Conservation (phyloP, 108 stramenopile species). For the Aurantiochytrium sp. region DNA sequence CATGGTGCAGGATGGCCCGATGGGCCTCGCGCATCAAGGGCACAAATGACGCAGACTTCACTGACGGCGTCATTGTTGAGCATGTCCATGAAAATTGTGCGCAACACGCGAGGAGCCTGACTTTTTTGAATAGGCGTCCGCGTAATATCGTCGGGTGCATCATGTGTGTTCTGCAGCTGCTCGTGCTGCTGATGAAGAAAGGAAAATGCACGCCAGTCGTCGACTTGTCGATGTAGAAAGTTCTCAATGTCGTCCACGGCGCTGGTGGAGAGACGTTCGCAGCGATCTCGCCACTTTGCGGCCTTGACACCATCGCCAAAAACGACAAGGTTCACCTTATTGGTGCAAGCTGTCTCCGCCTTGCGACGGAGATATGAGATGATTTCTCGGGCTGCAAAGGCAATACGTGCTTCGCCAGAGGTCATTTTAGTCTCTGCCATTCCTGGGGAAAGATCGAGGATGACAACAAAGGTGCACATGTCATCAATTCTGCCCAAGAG, state of each 20-base stretch:
- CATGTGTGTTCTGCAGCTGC: not conserved
- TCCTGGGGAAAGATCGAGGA: not conserved
- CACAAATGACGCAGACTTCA: not conserved
- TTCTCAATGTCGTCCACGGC: not conserved
- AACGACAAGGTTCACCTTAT: not conserved
- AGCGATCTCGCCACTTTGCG: not conserved
- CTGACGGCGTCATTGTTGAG: not conserved
- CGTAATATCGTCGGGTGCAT: not conserved
- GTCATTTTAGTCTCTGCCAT: not conserved
- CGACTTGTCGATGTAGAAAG: not conserved
- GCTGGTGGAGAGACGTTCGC: not conserved
- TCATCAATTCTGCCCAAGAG: not conserved
- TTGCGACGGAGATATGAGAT: not conserved
- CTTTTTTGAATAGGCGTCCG: not conserved
- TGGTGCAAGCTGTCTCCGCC: not conserved
- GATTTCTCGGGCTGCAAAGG: not conserved
- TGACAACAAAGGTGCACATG: not conserved
- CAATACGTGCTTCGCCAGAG: not conserved
- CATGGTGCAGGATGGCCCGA: not conserved
- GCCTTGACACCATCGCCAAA: not conserved
- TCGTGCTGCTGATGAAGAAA: not conserved
- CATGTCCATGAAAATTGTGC: not conserved
- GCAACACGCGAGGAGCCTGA: not conserved
- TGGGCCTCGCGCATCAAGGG: not conserved
- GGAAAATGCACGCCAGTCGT: not conserved